A percentile compares a stretch with the other conserved stretches of the same genome.
phyloP scores from a whole-genome alignment of 2,329 filamentous ascomycete species.

The Venturiaceae sp. region DNA sequence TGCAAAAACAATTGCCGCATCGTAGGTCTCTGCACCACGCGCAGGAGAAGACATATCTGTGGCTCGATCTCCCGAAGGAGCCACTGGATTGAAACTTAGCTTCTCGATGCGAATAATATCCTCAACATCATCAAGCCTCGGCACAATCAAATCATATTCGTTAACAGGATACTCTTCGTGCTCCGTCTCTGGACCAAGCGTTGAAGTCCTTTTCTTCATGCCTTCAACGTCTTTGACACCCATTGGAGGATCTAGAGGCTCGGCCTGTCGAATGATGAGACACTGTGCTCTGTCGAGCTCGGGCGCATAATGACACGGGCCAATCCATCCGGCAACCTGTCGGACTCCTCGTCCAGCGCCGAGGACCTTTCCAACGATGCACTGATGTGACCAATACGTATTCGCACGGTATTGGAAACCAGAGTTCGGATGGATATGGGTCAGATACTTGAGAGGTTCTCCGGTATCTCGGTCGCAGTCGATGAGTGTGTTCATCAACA shows the following conservation, averaged over 20 bases:
- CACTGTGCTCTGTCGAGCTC: slow-evolving; percentile 62
- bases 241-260: slow-evolving; percentile 44
- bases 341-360: slow-evolving; percentile 56
- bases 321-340: slow-evolving; percentile 64
- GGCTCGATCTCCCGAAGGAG: background rate
- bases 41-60: background rate
- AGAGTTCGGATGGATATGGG: slow-evolving; percentile 57
- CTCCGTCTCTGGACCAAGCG: slow-evolving; percentile 54
- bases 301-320: slow-evolving; percentile 57
- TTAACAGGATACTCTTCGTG: slow-evolving; percentile 46
- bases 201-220: slow-evolving; percentile 59
- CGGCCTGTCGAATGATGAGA: slow-evolving; percentile 54
- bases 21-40: slow-evolving; percentile 15
- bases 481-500: slow-evolving; percentile 70
- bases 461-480: slow-evolving; percentile 63
- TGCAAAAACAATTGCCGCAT: slow-evolving; percentile 29
- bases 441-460: slow-evolving; percentile 55
- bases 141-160: slow-evolving; percentile 46
- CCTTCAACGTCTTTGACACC: slow-evolving; percentile 50
- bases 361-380: slow-evolving; percentile 66
- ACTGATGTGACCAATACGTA: slow-evolving; percentile 66
- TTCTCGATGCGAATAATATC: slow-evolving; percentile 63
- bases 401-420: slow-evolving; percentile 71
- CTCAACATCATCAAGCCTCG: slow-evolving; percentile 47
- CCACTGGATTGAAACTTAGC: slow-evolving; percentile 43